Percentiles rank a stretch among this genome's conserved stretches.
phyloP scores from a whole-genome alignment of 2,329 filamentous ascomycete genomes.

The Xylaria multiplex region DNA sequence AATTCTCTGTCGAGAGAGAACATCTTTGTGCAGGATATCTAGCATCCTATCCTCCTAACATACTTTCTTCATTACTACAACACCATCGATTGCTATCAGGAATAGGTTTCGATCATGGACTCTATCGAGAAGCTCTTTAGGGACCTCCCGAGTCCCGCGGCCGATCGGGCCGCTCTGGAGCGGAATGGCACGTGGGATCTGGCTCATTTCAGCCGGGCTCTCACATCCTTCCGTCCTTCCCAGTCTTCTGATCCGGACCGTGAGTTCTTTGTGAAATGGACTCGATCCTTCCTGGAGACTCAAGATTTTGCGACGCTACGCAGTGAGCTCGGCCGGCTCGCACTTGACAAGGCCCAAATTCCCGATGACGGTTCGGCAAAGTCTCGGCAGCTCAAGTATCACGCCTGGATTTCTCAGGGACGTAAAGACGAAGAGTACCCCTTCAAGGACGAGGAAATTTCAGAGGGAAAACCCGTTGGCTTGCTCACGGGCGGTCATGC shows the following conservation, averaged over 20 bases:
- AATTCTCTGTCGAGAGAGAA: not conserved
- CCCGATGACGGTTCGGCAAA: conserved; percentile 26
- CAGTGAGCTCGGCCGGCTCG: conserved; percentile 21
- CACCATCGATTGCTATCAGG: not conserved
- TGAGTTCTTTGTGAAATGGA: not conserved
- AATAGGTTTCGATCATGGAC: conserved; percentile 21
- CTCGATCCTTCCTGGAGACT: not conserved
- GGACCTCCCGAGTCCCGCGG: conserved; percentile 21
- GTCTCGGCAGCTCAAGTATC: conserved; percentile 23
- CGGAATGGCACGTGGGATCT: not conserved
- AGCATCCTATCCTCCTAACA: not conserved
- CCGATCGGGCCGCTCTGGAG: conserved; percentile 5
- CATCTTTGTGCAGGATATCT: conserved; percentile 16
- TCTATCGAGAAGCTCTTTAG: conserved; percentile 30
- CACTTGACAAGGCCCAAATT: conserved; percentile 26
- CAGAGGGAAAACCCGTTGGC: not conserved
- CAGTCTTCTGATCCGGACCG: conserved; percentile 11
- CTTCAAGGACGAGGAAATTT: conserved; percentile 6
- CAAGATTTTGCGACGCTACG: not conserved
- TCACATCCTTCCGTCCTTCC: not conserved
- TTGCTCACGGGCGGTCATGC: conserved; percentile 5
- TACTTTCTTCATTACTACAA: conserved; percentile 1
- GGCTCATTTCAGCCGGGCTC: not conserved
- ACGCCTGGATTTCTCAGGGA: conserved; percentile 27
- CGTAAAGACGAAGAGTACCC: conserved; percentile 30